phyloP scores from a whole-genome alignment of 2,329 filamentous ascomycete species.

The Pseudohalonectria lignicola region DNA sequence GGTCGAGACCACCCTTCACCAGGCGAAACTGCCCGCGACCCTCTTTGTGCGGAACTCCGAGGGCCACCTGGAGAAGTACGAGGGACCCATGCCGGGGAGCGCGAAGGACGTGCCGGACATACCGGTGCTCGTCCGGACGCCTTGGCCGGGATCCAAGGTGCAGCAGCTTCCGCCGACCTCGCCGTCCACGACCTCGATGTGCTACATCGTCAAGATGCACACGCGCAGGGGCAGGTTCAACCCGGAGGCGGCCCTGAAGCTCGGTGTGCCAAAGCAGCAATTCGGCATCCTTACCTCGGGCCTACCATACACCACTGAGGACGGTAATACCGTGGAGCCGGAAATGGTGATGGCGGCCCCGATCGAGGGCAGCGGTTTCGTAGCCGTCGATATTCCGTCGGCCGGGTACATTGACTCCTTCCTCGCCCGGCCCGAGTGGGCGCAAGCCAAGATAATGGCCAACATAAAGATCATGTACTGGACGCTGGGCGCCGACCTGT shows the following conservation, averaged over 20 bases:
- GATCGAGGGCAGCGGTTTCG: constrained; percentile 60
- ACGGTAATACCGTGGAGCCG: constrained; percentile 63
- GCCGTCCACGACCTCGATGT: constrained; percentile 59
- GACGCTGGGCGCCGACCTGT: constrained; percentile 64
- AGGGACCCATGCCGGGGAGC: constrained; percentile 51
- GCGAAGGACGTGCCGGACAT: constrained; percentile 43
- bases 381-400: constrained; percentile 70
- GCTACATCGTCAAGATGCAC: constrained; percentile 75
- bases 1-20: constrained; percentile 50
- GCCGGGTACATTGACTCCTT: constrained; percentile 59
- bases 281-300: constrained; percentile 54
- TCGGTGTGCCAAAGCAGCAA: constrained; percentile 49
- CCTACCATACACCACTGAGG: constrained; percentile 46
- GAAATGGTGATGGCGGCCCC: constrained; percentile 72
- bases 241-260: constrained; percentile 45
- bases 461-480: constrained; percentile 65
- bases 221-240: constrained; percentile 74
- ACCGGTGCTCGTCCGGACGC: constrained; percentile 60
- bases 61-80: constrained; percentile 57
- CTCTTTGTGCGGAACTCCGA: constrained; percentile 58
- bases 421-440: constrained; percentile 63
- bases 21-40: constrained; percentile 57
- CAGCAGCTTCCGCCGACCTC: constrained; percentile 55
- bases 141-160: constrained; percentile 66
- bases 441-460: constrained; percentile 34